Evolutionary conservation across 108 stramenopile species (phyloP).

Genomic region (Fistulifera pelliculosa): DNA sequence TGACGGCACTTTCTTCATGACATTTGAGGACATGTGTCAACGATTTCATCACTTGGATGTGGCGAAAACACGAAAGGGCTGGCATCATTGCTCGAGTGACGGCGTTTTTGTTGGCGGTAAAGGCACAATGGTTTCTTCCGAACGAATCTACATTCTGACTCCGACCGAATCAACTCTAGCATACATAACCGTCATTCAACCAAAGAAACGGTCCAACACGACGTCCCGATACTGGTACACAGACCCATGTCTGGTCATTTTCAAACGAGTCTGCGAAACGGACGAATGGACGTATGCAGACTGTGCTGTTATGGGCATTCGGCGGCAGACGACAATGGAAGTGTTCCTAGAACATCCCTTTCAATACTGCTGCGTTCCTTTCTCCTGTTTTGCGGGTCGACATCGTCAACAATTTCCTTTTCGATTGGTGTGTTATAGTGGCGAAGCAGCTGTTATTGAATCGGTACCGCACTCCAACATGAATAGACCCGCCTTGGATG

Average conservation of each 20-base stretch:
- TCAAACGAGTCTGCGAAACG: conserved; percentile 6
- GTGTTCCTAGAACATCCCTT: conserved; percentile 20
- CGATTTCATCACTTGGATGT: conserved; percentile 32
- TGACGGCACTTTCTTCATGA: conserved; percentile 32
- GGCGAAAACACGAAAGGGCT: conserved; percentile 20
- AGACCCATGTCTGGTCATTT: conserved; percentile 17
- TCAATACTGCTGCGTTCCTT: conserved; percentile 20
- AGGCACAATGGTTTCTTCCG: conserved; percentile 10
- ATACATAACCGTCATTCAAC: conserved; percentile 21
- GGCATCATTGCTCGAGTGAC: conserved; percentile 14
- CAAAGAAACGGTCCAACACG: conserved; percentile 27
- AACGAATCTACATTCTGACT: conserved; percentile 1
- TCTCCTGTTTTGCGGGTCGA: conserved; percentile 6
- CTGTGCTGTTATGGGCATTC: conserved; percentile 8
- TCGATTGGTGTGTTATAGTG: conserved; percentile 6
- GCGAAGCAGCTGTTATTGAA: neutral
- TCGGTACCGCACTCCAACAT: neutral
- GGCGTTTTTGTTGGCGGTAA: neutral
- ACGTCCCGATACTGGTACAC: conserved; percentile 17
- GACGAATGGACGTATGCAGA: conserved; percentile 11
- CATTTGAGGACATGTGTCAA: conserved; percentile 22
- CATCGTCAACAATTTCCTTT: conserved; percentile 1
- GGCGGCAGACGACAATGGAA: conserved; percentile 11
- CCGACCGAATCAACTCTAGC: conserved; percentile 11
- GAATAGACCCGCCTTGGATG: no score